These are phyloP conservation scores for Kitagawia praeruptora DNA, from an alignment of 129 eudicot genomes.

Conservation along the genomic window DNA sequence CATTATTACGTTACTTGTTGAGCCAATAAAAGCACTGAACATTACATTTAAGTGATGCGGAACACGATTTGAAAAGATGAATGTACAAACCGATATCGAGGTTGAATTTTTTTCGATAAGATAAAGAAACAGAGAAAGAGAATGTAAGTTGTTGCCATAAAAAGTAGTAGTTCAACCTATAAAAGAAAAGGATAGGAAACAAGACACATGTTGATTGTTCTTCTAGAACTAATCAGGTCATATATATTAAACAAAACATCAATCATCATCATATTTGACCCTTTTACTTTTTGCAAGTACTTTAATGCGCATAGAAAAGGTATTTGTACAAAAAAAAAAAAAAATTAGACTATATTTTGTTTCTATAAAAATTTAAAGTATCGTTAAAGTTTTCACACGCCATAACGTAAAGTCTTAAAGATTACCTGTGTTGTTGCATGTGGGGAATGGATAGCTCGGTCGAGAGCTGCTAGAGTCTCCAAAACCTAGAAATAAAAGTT, in stretches of 20 bases:
- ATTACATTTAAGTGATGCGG: too few relatives aligned
- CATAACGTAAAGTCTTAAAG: not conserved
- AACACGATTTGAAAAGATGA: too few relatives aligned
- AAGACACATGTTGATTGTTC: not conserved
- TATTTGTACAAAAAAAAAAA: not conserved
- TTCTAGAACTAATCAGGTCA: not conserved
- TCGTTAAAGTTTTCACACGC: not conserved
- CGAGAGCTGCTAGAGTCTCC: conserved; percentile 97
- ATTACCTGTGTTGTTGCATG: conserved; percentile 98
- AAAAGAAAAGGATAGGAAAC: not conserved
- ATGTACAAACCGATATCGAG: not conserved
- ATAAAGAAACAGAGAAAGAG: not conserved
- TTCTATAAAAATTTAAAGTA: not conserved
- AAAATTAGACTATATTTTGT: not conserved
- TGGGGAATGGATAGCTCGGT: conserved; percentile 90
- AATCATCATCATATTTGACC: not conserved
- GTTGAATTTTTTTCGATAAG: not conserved
- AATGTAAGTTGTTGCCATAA: not conserved
- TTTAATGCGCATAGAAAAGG: not conserved
- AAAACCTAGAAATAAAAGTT: conserved; percentile 47
- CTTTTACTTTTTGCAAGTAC: not conserved
- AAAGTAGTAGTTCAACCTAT: not conserved
- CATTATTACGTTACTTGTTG: too few relatives aligned
- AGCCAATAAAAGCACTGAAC: too few relatives aligned
- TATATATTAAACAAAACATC: not conserved